Percentiles rank a stretch among this genome's conserved stretches.
Conservation (phyloP, 129 eudicot genomes). For the Tagetes patula region DNA sequence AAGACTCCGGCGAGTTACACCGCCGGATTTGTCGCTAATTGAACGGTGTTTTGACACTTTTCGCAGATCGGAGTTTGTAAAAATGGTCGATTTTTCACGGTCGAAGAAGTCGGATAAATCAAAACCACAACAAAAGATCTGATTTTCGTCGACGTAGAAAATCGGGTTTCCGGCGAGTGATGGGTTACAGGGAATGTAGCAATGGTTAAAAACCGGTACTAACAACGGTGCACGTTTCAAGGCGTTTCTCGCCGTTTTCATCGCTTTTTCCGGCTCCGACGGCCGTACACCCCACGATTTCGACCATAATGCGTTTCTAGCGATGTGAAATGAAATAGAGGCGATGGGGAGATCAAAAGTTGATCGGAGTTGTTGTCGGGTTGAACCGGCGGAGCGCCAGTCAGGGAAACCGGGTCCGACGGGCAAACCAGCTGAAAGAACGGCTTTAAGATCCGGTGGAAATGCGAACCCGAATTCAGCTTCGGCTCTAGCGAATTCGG, state of each 20-base stretch:
- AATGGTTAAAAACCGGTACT: constrained; percentile 77
- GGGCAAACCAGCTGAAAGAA: constrained; percentile 75
- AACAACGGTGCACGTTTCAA: constrained; percentile 74
- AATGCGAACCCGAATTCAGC: constrained; percentile 93
- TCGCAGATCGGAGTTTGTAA: constrained; percentile 33
- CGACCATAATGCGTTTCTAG: constrained; percentile 72
- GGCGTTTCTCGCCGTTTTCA: constrained; percentile 69
- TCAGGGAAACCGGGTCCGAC: constrained; percentile 92
- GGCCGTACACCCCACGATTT: constrained; percentile 91
- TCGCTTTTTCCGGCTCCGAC: constrained; percentile 73
- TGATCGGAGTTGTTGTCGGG: constrained; percentile 65
- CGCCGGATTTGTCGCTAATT: constrained; percentile 31
- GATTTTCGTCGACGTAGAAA: constrained; percentile 80
- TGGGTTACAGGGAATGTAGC: constrained; percentile 89
- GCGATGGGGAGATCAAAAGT: constrained; percentile 80
- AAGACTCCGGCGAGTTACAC: constrained; percentile 51
- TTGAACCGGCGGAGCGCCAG: constrained; percentile 73
- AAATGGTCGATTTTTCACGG: constrained; percentile 45
- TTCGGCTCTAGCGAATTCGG: constrained; percentile 75
- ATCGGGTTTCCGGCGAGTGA: constrained; percentile 86
- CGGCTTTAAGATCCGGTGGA: constrained; percentile 88
- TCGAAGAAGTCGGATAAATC: constrained; percentile 82
- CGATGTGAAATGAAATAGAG: constrained; percentile 75
- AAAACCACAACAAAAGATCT: constrained; percentile 81
- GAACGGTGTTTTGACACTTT: constrained; percentile 47